Evolutionary conservation across 441 rosid genomes (phyloP).

Genomic region (Sinapis alba): DNA sequence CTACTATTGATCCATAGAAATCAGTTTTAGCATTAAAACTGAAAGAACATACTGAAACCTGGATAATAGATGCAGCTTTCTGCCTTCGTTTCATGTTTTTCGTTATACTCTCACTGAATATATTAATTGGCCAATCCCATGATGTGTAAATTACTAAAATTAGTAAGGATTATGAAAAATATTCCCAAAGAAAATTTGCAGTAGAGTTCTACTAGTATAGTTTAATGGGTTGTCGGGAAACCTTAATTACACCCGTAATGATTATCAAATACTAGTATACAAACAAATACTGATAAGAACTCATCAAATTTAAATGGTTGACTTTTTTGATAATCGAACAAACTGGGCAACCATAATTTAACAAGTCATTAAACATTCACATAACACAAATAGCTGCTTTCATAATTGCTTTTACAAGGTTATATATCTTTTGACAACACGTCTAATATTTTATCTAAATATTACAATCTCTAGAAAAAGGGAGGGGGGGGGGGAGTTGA

Average conservation of each 20-base stretch:
- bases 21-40: not conserved
- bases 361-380: conserved; percentile 23
- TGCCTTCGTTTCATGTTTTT: not conserved
- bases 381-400: conserved; percentile 23
- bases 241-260: conserved; percentile 1
- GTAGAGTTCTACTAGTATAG: not conserved
- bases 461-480: not conserved
- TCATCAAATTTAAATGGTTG: conserved; percentile 13
- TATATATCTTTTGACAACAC: conserved; percentile 24
- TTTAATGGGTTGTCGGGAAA: conserved; percentile 3
- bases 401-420: conserved; percentile 16
- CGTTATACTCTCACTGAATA: not conserved
- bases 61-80: not conserved
- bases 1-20: not conserved
- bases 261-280: conserved; percentile 17
- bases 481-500: too few relatives aligned
- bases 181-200: not conserved
- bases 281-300: conserved; percentile 22
- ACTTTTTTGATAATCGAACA: conserved; percentile 23
- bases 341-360: conserved; percentile 25
- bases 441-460: not conserved
- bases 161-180: not conserved
- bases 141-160: conserved; percentile 2
- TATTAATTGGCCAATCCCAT: not conserved
- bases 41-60: not conserved